phyloP scores from a whole-genome alignment of 257 asterid genomes.

The Vinca minor region DNA sequence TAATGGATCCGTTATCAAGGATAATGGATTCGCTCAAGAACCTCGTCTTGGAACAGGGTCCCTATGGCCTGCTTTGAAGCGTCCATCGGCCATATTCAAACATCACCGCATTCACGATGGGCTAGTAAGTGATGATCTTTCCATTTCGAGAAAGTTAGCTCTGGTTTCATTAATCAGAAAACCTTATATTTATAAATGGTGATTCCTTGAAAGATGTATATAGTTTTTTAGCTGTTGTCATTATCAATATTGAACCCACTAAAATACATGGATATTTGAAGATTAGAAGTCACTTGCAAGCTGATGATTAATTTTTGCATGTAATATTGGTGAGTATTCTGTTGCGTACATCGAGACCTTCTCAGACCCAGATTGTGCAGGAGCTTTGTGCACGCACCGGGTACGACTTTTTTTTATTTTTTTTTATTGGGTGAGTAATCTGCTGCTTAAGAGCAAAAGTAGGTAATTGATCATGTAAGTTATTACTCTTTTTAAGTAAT shows the following conservation, averaged over 20 bases:
- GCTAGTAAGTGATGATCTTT: not conserved
- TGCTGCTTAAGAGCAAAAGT: slow-evolving; percentile 9
- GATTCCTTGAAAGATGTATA: not conserved
- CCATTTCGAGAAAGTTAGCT: slow-evolving; percentile 8
- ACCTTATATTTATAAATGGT: not conserved
- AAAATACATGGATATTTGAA: slow-evolving; percentile 2
- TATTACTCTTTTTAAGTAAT: not conserved
- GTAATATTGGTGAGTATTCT: not conserved
- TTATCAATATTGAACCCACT: not conserved
- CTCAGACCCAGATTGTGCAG: no score
- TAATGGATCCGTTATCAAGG: not conserved
- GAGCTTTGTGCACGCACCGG: no score
- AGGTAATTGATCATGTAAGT: not conserved
- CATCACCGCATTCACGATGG: no score
- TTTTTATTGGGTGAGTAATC: no score
- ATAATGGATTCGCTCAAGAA: not conserved
- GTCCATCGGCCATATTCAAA: not conserved
- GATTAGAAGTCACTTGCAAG: not conserved
- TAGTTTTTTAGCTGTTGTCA: slow-evolving; percentile 12
- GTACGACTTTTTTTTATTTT: no score
- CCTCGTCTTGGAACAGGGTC: not conserved
- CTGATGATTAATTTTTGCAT: not conserved
- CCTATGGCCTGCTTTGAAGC: not conserved
- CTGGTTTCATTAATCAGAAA: not conserved
- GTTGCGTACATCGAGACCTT: no score